phyloP scores from a whole-genome alignment of 495 filamentous ascomycete species.

The Penicillium pulvis region DNA sequence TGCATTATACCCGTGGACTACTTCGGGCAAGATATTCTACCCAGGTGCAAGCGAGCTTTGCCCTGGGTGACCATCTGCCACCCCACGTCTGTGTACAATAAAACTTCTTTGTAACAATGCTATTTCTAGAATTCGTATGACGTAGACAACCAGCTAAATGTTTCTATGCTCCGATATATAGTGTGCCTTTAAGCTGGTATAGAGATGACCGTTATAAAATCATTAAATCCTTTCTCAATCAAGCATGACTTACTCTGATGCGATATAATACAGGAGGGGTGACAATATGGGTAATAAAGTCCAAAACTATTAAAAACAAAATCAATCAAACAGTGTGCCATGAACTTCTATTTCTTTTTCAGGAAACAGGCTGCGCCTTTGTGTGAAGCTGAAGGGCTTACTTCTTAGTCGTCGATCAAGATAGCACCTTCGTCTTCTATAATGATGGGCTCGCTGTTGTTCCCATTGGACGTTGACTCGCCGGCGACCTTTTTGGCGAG shows the following conservation, averaged over 20 bases:
- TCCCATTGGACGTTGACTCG: conserved; percentile 28
- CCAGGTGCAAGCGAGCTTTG: too few relatives aligned
- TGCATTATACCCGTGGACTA: background rate
- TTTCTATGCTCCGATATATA: background rate
- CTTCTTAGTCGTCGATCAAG: conserved; percentile 65
- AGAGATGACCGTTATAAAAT: background rate
- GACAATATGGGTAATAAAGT: background rate
- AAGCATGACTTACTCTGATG: conserved; percentile 12
- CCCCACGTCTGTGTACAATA: too few relatives aligned
- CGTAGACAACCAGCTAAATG: background rate
- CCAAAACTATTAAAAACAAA: too few relatives aligned
- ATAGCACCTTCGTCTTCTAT: conserved; percentile 64
- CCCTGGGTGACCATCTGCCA: too few relatives aligned
- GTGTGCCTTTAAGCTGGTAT: background rate
- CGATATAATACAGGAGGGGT: conserved; percentile 27
- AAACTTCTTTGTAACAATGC: too few relatives aligned
- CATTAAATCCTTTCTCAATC: background rate
- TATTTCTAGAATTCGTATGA: too few relatives aligned
- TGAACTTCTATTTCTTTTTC: conserved; percentile 2
- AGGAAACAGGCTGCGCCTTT: background rate
- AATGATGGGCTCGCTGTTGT: conserved; percentile 46
- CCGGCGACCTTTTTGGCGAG: conserved; percentile 47
- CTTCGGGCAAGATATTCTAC: too few relatives aligned
- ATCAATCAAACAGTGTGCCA: background rate
- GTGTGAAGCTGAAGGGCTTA: background rate